Evolutionary conservation across 2,329 filamentous ascomycete genomes (phyloP), one percentile per base, ranked within the genome.

Genomic region (Trichoderma brevicompactum): DNA sequence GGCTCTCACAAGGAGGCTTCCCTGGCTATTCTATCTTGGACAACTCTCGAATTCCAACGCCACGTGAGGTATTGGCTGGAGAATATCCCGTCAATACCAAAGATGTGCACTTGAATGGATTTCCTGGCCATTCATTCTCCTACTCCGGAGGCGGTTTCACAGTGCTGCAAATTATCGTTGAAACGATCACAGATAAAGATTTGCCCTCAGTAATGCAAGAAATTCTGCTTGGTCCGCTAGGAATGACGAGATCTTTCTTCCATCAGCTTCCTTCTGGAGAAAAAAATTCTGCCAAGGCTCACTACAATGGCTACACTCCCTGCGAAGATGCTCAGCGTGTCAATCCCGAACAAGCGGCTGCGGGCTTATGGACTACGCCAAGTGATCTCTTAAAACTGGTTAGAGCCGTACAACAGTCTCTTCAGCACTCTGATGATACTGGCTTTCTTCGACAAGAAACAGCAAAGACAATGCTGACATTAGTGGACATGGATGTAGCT

Each of bases 361-460:
- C 67, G 1, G 64, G 69, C 1, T 50, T 72, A 15, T 72, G 69
- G 70, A 72, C 68, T 23, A 72, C 70, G 2, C 70, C 70, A 3
- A 67, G 64, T 3, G 70, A 72, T 4, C 64, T 72, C 1, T 63
- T 72, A 19, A 70, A 67, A 38, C 66, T 66, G 2, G 38, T 71
- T 7, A 17, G 49, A 9, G 70, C 64, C 9, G 64, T 70, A 9
- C 70, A 72, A 36, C 44, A 41, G 15, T 72, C 70, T 3, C 66
- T 72, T 1, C 44, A 58, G 7, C 54, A 60, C 32, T 19, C 46
- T 2, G 49, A 65, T 15, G 65, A 68, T 8, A 38, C 32, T n/a
- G 60, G 52, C 2, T 68, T 70, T 7, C 65, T 71, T n/a, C 46
- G 54, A 0, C 55, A 54, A 34, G 62, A 58, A 1, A 61, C 68